Conservation (phyloP, 108 stramenopile genomes). For the Cylindrotheca fusiformis region DNA sequence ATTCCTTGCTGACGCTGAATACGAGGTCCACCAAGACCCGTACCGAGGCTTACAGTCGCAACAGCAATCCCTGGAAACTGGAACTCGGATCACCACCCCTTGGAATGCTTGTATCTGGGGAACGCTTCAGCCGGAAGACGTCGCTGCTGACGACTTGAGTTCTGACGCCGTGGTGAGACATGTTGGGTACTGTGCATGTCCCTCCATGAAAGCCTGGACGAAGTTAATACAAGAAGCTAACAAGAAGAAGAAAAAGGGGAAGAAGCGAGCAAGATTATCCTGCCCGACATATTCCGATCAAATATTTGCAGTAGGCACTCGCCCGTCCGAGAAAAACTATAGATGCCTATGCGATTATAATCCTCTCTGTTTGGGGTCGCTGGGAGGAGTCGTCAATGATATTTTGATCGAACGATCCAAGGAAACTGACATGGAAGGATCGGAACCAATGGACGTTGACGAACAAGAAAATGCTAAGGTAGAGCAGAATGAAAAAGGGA, state of each 20-base stretch:
- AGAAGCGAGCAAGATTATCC: constrained; percentile 11
- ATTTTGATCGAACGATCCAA: constrained; percentile 29
- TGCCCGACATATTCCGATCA: neutral
- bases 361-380: constrained; percentile 66
- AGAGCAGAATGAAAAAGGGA: constrained; percentile 7
- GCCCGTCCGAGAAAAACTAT: constrained; percentile 22
- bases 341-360: constrained; percentile 54
- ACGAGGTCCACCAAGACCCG: constrained; percentile 63
- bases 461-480: constrained; percentile 9
- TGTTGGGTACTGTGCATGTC: constrained; percentile 27
- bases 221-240: neutral
- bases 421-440: neutral
- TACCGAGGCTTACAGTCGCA: constrained; percentile 46
- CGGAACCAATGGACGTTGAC: neutral
- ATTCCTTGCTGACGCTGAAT: constrained; percentile 44
- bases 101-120: constrained; percentile 50
- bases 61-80: constrained; percentile 10
- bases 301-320: constrained; percentile 14
- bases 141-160: neutral
- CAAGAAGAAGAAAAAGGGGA: constrained; percentile 23
- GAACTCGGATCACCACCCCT: constrained; percentile 23
- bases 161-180: constrained; percentile 16
- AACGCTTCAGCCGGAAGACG: constrained; percentile 11
- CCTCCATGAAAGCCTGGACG: constrained; percentile 34
- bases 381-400: constrained; percentile 74